Conservation (phyloP, 805 yeast genomes). For the Schizosaccharomyces cryophilus region DNA sequence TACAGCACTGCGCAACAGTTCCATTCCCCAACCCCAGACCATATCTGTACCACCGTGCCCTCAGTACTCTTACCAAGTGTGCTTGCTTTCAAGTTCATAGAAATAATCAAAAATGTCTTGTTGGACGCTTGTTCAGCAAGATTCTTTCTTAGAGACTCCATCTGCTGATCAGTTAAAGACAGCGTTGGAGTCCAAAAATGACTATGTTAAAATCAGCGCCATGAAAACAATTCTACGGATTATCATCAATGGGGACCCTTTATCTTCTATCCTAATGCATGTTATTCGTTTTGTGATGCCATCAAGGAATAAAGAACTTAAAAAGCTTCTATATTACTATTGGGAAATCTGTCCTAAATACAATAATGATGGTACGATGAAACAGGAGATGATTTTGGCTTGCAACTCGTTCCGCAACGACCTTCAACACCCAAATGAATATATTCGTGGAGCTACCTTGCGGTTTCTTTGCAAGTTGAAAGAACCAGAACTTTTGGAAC, state of each 20-base stretch:
- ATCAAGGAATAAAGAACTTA: constrained; percentile 66
- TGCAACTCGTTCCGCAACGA: constrained; percentile 91
- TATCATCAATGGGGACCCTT: constrained; percentile 76
- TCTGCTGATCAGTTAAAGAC: constrained; percentile 47
- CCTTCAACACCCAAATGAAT: constrained; percentile 93
- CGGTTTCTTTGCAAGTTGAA: constrained; percentile 73
- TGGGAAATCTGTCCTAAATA: constrained; percentile 96
- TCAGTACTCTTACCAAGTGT: neutral
- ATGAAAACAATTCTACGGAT: constrained; percentile 71
- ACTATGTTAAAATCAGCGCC: constrained; percentile 63
- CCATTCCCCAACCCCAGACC: no score
- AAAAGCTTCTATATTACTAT: constrained; percentile 76
- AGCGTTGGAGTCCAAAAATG: constrained; percentile 68
- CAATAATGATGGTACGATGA: constrained; percentile 55
- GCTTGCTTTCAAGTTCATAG: neutral
- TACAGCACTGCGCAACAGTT: no score
- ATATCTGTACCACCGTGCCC: no score
- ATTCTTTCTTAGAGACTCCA: constrained; percentile 15
- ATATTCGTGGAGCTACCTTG: constrained; percentile 81
- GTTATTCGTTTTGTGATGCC: constrained; percentile 96
- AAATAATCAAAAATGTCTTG: neutral
- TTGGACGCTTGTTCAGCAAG: neutral
- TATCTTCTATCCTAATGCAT: constrained; percentile 72
- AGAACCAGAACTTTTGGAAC: constrained; percentile 85
- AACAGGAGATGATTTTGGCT: constrained; percentile 94